phyloP scores from a whole-genome alignment of 106 monocot genomes.

The Allium sativum region DNA sequence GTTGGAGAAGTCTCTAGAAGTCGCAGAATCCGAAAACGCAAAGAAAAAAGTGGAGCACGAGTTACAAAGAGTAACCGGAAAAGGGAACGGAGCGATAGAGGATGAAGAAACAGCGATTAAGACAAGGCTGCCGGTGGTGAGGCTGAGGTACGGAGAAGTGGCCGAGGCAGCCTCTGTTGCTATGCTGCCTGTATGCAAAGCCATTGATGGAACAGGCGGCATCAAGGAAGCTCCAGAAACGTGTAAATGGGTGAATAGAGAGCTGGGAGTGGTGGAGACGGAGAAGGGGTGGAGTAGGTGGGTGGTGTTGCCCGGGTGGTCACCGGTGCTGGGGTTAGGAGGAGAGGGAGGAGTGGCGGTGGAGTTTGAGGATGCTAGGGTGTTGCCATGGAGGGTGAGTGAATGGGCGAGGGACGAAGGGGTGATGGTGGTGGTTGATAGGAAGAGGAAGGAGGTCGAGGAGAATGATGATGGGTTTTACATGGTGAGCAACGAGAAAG shows the following conservation, averaged over 20 bases:
- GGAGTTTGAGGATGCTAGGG: slow-evolving; percentile 11
- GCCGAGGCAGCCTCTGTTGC: slow-evolving; percentile 62
- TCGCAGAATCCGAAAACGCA: slow-evolving; percentile 58
- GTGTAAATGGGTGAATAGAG: slow-evolving; percentile 27
- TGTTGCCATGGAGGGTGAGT: slow-evolving; percentile 47
- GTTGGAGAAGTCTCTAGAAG: slow-evolving; percentile 49
- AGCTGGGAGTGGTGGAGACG: slow-evolving; percentile 49
- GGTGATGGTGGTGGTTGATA: slow-evolving; percentile 63
- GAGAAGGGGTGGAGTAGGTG: slow-evolving; percentile 71
- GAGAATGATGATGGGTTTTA: slow-evolving; percentile 36
- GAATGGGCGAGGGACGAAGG: slow-evolving; percentile 31
- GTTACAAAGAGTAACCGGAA: slow-evolving; percentile 22
- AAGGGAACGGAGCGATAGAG: slow-evolving; percentile 6
- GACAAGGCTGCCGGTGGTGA: slow-evolving; percentile 41
- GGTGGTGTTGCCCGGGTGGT: slow-evolving; percentile 83
- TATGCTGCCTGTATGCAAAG: slow-evolving; percentile 47
- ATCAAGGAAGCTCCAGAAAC: slow-evolving; percentile 41
- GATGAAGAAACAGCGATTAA: slow-evolving; percentile 1
- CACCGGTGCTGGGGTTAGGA: slow-evolving; percentile 24
- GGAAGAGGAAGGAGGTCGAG: slow-evolving; percentile 20
- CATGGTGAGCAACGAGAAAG: slow-evolving; percentile 20
- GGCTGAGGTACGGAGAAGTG: slow-evolving; percentile 77
- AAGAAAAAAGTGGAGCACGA: slow-evolving; percentile 28
- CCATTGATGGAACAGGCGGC: slow-evolving; percentile 30
- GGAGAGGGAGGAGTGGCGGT: slow-evolving; percentile 40